Evolutionary conservation across 768 basidiomycete genomes (phyloP), one percentile per base, ranked within the genome.

Genomic region (Clathrus columnatus): DNA sequence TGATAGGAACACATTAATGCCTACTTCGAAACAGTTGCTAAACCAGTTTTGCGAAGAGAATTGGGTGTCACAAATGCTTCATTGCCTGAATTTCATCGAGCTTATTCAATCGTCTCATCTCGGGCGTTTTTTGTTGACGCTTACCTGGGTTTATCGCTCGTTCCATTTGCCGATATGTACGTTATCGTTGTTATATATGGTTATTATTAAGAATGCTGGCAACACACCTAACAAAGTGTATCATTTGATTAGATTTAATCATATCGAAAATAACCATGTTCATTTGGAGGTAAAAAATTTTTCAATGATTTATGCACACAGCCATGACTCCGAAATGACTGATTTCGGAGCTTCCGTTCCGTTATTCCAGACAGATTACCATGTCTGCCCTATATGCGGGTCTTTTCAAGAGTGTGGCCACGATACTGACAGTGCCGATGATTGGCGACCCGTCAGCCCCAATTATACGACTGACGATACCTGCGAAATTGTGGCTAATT

Each of bases 41-140:
- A 58, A 28, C 52, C 54, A 32, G 55, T 54, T 30, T 30, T 48
- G 6, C 36, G 51, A 41, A 50, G 41, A 32, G 27, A 50, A 41
- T 48, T 55, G 47, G 41, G 29, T 47, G 28, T 50, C 47, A 24
- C 47, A 47, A 17, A 6, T 16, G 5, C 5, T 26, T 45, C 32
- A 68, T 70, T 29, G 55, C 55, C 59, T 43, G 75, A 72, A 0
- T 85, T 84, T 64, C 67, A 73, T 50, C 70, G 75, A 50, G 80
- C 84, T 8, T 81, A 78, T 61, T 70, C 77, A 1, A 75, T 92
- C 29, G 87, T 94, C 50, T 86, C 84, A 2, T 86, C 89, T 4
- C 76, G 91, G 36, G 85, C 89, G 2, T 94, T 94, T 69, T 72
- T 88, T 57, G 80, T 91, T 58, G 91, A 94, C 67, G 75, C 79